A percentile compares a stretch with the other conserved stretches of the same genome.
phyloP scores from a whole-genome alignment of 2,329 filamentous ascomycete species.

The Pseudomassariella vexata region DNA sequence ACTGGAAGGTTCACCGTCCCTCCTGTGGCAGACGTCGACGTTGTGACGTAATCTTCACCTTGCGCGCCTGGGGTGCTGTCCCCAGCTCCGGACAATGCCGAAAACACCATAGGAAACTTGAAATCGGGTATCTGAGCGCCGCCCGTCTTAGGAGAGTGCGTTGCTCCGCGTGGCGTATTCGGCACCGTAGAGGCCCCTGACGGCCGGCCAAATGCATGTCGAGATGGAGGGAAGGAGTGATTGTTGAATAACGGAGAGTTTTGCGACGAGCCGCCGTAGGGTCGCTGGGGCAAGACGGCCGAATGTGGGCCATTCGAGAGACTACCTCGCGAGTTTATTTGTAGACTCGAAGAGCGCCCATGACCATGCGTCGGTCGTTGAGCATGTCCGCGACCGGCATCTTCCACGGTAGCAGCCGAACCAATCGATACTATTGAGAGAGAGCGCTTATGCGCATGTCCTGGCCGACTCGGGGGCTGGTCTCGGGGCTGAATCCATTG shows the following conservation, averaged over 20 bases:
- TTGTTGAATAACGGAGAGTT: constrained; percentile 46
- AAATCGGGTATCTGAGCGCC: constrained; percentile 48
- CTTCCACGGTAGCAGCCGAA: constrained; percentile 41
- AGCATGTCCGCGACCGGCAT: constrained; percentile 35
- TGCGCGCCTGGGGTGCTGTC: constrained; percentile 20
- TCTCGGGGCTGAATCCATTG: constrained; percentile 34
- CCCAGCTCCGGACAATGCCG: constrained; percentile 29
- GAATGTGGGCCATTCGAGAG: constrained; percentile 38
- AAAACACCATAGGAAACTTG: constrained; percentile 46
- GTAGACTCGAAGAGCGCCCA: constrained; percentile 73
- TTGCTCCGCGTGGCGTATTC: constrained; percentile 34
- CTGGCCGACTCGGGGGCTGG: constrained; percentile 21
- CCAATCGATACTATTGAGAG: constrained; percentile 79
- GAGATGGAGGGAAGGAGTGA: constrained; percentile 47
- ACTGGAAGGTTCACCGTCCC: constrained; percentile 31
- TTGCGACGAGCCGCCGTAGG: constrained; percentile 31
- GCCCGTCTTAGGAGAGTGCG: constrained; percentile 33
- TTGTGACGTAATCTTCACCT: constrained; percentile 32
- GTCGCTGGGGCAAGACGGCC: constrained; percentile 34
- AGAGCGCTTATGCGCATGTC: constrained; percentile 67
- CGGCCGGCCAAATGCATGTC: constrained; percentile 32
- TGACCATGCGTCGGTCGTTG: constrained; percentile 59
- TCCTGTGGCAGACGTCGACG: constrained; percentile 27
- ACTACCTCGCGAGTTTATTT: constrained; percentile 55
- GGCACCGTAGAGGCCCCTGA: constrained; percentile 37